Percentiles rank a stretch among this genome's conserved stretches.
These are phyloP conservation scores for Beauveria caledonica DNA, from an alignment of 2,329 filamentous ascomycete genomes.

Conservation along the genomic window DNA sequence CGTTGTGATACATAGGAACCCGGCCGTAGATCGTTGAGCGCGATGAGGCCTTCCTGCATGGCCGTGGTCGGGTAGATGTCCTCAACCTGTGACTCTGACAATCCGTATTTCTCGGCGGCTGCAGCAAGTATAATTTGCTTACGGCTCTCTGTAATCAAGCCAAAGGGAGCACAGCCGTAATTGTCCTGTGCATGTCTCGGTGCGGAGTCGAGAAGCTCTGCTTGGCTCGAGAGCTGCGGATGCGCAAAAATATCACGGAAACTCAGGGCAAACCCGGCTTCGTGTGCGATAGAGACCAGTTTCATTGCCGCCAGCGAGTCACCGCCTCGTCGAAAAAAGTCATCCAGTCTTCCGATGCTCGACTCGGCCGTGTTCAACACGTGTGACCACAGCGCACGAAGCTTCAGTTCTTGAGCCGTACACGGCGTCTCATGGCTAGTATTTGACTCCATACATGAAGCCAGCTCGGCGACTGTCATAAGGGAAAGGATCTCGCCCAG, in stretches of 20 bases:
- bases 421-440: background rate
- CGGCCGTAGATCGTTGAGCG: conserved; percentile 22
- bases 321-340: conserved; percentile 33
- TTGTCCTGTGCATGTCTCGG: background rate
- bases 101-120: conserved; percentile 21
- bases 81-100: conserved; percentile 20
- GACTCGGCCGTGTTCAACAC: conserved; percentile 28
- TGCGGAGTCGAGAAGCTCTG: background rate
- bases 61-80: conserved; percentile 32
- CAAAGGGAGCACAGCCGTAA: background rate
- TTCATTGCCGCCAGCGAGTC: conserved; percentile 37
- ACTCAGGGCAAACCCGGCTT: conserved; percentile 19
- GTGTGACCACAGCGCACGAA: conserved; percentile 29
- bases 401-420: background rate
- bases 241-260: conserved; percentile 22
- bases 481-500: background rate
- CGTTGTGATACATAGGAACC: background rate
- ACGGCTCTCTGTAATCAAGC: background rate
- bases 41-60: conserved; percentile 29
- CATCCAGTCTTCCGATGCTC: conserved; percentile 21
- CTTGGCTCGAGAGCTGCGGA: background rate
- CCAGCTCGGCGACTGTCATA: background rate
- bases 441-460: background rate
- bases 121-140: background rate
- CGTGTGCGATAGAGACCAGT: conserved; percentile 30